phyloP scores from a whole-genome alignment of 306 rosid genomes.

The Rosa persica region DNA sequence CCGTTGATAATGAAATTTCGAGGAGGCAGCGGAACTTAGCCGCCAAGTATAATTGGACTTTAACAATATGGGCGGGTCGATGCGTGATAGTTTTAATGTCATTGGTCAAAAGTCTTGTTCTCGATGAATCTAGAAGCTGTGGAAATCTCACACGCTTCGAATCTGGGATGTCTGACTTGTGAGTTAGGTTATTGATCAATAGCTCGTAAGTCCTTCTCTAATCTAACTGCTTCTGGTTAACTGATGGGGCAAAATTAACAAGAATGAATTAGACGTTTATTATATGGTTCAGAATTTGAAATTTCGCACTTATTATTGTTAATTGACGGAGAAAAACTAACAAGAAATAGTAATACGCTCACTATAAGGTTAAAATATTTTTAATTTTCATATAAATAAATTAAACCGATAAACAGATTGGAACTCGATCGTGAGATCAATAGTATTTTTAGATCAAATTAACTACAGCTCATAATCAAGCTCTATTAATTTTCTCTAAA shows the following conservation, averaged over 20 bases:
- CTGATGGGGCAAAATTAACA: not conserved
- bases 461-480: no score
- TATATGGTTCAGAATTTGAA: no score
- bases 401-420: no score
- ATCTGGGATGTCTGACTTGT: not conserved
- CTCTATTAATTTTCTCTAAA: no score
- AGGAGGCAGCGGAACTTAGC: not conserved
- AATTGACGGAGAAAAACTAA: no score
- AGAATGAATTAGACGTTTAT: not conserved
- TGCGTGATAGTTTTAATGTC: not conserved
- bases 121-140: constrained; percentile 6
- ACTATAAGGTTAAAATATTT: no score
- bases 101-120: constrained; percentile 5
- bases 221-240: not conserved
- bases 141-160: not conserved
- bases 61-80: no score
- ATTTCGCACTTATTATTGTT: no score
- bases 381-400: no score
- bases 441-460: no score
- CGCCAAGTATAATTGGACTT: constrained; percentile 7
- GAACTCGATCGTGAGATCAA: no score
- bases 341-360: no score
- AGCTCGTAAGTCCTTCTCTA: not conserved
- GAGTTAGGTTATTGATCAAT: not conserved
- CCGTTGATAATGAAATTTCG: not conserved